Conservation (phyloP, 1,284 basidiomycete genomes). For the Ceratobasidium sp. region DNA sequence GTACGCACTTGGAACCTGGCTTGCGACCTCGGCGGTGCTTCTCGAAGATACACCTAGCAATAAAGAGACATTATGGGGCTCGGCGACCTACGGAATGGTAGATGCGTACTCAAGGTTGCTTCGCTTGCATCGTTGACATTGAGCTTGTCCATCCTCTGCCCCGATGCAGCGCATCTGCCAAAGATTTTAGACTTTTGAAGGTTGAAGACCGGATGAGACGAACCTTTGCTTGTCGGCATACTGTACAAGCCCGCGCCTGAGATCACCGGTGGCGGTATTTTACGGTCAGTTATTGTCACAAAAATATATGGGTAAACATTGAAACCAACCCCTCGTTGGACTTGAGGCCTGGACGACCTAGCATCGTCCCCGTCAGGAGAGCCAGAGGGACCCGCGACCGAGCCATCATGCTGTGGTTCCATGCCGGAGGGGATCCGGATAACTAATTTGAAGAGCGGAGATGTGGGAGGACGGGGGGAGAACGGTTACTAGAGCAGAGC, state of each 20-base stretch:
- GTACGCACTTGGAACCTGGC: constrained; percentile 81
- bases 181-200: constrained; percentile 44
- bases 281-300: constrained; percentile 25
- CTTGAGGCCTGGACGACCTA: constrained; percentile 35
- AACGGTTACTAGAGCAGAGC: constrained; percentile 40
- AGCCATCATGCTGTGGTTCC: constrained; percentile 30
- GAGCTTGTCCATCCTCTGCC: constrained; percentile 74
- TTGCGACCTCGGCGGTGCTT: constrained; percentile 83
- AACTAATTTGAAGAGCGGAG: constrained; percentile 39
- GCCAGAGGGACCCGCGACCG: constrained; percentile 35
- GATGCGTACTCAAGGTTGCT: constrained; percentile 68
- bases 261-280: constrained; percentile 12
- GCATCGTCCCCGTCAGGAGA: constrained; percentile 38
- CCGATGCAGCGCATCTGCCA: constrained; percentile 84
- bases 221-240: constrained; percentile 81
- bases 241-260: constrained; percentile 66
- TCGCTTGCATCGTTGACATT: constrained; percentile 78
- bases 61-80: constrained; percentile 39
- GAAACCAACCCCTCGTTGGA: constrained; percentile 31
- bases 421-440: constrained; percentile 30
- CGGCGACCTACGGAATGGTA: constrained; percentile 41
- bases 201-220: constrained; percentile 44
- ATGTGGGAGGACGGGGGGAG: constrained; percentile 33
- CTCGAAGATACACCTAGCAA: constrained; percentile 78
- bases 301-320: neutral